These are phyloP conservation scores for Cladobotryum protrusum DNA, from an alignment of 2,329 filamentous ascomycete species.

Conservation along the genomic window DNA sequence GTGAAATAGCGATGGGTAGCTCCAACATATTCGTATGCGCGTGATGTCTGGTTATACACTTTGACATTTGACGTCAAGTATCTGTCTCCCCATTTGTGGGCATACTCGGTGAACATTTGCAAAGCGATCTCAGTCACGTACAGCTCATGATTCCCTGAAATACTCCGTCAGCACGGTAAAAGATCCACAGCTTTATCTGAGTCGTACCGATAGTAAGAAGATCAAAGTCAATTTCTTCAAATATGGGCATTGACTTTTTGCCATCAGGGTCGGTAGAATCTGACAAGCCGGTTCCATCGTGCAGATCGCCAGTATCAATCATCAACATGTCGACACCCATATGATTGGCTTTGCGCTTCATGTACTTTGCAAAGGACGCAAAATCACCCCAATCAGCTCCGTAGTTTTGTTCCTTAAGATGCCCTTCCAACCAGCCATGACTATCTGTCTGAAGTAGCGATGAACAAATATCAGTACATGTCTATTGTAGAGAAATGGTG, in stretches of 20 bases:
- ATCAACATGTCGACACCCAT: conserved; percentile 55
- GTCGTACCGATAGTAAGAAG: conserved; percentile 38
- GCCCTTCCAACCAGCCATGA: conserved; percentile 55
- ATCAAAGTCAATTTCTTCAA: conserved; percentile 37
- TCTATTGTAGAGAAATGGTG: background rate
- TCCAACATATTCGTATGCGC: conserved; percentile 36
- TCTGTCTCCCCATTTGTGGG: conserved; percentile 45
- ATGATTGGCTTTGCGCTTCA: conserved; percentile 51
- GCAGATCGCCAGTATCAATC: conserved; percentile 59
- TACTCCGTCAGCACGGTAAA: too few species aligned
- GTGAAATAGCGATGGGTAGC: conserved; percentile 40
- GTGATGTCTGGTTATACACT: conserved; percentile 32
- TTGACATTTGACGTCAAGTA: conserved; percentile 42
- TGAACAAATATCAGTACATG: background rate
- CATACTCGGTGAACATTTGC: conserved; percentile 54
- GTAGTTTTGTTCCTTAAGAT: conserved; percentile 57
- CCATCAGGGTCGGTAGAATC: conserved; percentile 56
- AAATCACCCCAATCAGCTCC: conserved; percentile 63
- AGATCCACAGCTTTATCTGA: too few species aligned
- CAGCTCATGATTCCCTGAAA: conserved; percentile 49
- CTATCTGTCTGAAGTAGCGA: conserved; percentile 42
- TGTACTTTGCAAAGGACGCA: conserved; percentile 52
- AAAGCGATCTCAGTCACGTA: conserved; percentile 57
- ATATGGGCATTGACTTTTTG: conserved; percentile 41
- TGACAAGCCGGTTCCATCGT: conserved; percentile 57